These are phyloP conservation scores for Trichosporon sp. DNA, from an alignment of 1,284 basidiomycete genomes.

Conservation along the genomic window DNA sequence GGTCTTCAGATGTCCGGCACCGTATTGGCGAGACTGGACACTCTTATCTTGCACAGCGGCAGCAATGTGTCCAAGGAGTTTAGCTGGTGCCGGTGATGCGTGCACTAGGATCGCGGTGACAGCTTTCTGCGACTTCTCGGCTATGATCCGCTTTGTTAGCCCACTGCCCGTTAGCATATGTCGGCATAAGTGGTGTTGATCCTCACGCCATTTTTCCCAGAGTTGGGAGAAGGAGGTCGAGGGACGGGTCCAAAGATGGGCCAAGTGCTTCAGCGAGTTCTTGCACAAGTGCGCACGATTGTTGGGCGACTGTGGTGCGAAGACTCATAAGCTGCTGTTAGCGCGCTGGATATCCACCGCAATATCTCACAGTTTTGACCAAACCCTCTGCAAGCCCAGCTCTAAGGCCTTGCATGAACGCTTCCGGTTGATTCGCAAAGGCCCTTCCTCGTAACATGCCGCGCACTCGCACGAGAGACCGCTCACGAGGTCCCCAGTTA, in stretches of 20 bases:
- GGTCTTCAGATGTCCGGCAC: conserved; percentile 63
- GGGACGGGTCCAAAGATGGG: conserved; percentile 67
- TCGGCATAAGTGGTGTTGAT: neutral
- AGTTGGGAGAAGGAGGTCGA: conserved; percentile 68
- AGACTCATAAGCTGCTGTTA: conserved; percentile 68
- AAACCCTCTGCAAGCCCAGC: conserved; percentile 74
- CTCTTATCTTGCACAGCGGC: conserved; percentile 77
- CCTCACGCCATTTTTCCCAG: conserved; percentile 69
- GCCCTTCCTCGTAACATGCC: conserved; percentile 88
- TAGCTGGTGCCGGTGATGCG: conserved; percentile 67
- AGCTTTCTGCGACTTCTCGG: conserved; percentile 74
- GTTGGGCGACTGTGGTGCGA: conserved; percentile 82
- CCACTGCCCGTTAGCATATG: conserved; percentile 31
- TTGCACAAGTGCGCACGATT: conserved; percentile 70
- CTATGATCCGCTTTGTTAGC: conserved; percentile 92
- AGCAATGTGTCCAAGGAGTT: conserved; percentile 68
- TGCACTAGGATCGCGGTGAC: conserved; percentile 66
- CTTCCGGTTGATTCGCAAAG: conserved; percentile 65
- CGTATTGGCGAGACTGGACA: conserved; percentile 67
- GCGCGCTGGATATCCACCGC: neutral
- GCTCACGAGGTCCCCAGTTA: conserved; percentile 87
- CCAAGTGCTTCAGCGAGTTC: conserved; percentile 72
- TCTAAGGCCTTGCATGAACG: conserved; percentile 71
- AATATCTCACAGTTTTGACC: conserved; percentile 68
- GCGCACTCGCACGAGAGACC: conserved; percentile 69